Conservation (phyloP, 1,284 basidiomycete species). For the Porphyrellus sp. region DNA sequence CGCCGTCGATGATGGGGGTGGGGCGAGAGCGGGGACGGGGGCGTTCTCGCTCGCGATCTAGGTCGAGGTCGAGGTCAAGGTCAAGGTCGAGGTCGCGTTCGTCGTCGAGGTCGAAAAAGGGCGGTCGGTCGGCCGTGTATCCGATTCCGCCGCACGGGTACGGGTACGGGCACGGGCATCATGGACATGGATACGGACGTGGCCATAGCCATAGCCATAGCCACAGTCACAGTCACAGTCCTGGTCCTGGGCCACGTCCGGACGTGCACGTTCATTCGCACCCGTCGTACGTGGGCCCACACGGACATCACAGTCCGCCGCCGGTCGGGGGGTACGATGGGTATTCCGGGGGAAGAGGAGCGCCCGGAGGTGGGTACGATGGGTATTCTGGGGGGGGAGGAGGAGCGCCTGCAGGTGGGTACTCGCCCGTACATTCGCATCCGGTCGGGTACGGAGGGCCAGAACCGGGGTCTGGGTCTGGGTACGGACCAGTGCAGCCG, state of each 20-base stretch:
- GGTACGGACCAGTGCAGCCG: background rate
- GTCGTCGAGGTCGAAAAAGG: background rate
- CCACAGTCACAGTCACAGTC: background rate
- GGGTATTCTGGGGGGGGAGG: background rate
- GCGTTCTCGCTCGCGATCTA: conserved; percentile 2
- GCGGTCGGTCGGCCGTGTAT: no score
- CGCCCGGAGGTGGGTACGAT: background rate
- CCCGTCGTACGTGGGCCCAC: background rate
- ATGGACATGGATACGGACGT: background rate
- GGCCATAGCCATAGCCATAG: background rate
- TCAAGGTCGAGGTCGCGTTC: background rate
- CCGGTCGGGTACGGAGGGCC: conserved; percentile 7
- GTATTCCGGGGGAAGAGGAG: background rate
- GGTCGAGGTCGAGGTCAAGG: background rate
- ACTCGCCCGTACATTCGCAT: conserved; percentile 2
- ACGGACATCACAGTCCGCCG: background rate
- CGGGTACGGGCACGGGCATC: background rate
- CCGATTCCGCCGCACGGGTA: background rate
- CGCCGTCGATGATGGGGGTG: background rate
- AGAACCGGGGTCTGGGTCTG: background rate
- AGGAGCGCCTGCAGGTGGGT: background rate
- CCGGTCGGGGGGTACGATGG: background rate
- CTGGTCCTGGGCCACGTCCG: background rate
- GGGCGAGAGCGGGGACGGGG: background rate
- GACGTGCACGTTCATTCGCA: background rate